Conservation (phyloP, 202 grass and related monocot species). For the Sporobolus alterniflorus region DNA sequence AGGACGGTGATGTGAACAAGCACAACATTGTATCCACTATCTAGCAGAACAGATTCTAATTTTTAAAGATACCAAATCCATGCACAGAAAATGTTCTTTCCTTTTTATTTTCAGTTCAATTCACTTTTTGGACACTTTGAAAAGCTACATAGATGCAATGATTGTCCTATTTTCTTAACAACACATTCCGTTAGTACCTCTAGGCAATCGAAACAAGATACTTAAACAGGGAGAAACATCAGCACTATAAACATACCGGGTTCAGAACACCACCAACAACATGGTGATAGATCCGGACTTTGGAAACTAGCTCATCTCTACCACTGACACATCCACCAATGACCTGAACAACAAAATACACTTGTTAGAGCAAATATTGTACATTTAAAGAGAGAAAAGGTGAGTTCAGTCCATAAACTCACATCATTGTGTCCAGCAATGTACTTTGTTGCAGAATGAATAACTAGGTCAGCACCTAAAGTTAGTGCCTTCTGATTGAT, state of each 20-base stretch:
- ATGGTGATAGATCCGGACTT: constrained; percentile 94
- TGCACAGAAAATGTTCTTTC: background rate
- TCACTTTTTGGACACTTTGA: background rate
- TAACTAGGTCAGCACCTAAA: constrained; percentile 93
- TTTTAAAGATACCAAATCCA: background rate
- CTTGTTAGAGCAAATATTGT: background rate
- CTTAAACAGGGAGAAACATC: background rate
- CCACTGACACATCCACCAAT: constrained; percentile 96
- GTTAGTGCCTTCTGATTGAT: constrained; percentile 98
- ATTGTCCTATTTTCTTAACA: background rate
- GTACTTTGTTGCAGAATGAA: constrained; percentile 99
- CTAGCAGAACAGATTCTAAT: background rate
- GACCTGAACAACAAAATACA: constrained; percentile 55
- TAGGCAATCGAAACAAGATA: background rate
- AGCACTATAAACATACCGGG: constrained; percentile 63
- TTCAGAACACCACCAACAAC: constrained; percentile 96
- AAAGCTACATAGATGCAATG: background rate
- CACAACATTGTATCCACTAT: background rate
- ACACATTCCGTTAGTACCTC: background rate
- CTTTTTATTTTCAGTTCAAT: constrained; percentile 9
- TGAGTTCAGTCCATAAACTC: constrained; percentile 32
- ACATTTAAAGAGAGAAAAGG: constrained; percentile 13
- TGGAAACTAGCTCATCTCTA: constrained; percentile 84
- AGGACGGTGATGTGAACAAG: background rate
- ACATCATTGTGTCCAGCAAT: constrained; percentile 99